A percentile compares a stretch with the other conserved stretches of the same genome.
Evolutionary conservation across 2,329 filamentous ascomycete species (phyloP).

Genomic region (Botryotinia calthae): DNA sequence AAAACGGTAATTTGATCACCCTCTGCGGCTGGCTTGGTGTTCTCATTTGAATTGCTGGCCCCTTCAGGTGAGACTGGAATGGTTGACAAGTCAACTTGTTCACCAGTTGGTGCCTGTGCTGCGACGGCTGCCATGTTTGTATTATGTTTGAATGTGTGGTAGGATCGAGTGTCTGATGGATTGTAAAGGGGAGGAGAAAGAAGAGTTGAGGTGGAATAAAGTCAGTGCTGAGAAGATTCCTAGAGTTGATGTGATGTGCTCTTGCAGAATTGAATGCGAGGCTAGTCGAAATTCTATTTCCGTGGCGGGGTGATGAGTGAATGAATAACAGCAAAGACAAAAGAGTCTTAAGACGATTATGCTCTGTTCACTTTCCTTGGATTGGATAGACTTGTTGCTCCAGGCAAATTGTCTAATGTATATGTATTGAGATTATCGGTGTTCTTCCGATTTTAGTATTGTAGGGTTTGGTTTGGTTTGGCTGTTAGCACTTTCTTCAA

Average conservation of each 20-base stretch:
- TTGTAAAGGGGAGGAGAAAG: neutral
- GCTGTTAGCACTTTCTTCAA: constrained; percentile 11
- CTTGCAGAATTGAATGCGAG: constrained; percentile 16
- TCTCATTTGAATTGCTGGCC: constrained; percentile 50
- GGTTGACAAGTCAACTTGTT: constrained; percentile 64
- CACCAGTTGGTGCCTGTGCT: constrained; percentile 26
- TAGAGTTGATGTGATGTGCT: constrained; percentile 14
- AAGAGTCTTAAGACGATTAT: neutral
- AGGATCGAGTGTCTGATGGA: constrained; percentile 13
- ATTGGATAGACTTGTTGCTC: constrained; percentile 14
- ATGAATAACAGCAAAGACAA: neutral
- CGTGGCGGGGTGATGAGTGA: constrained; percentile 16
- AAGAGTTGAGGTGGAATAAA: neutral
- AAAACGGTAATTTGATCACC: constrained; percentile 85
- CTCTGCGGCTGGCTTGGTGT: constrained; percentile 46
- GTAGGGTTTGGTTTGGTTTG: neutral
- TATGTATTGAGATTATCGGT: neutral
- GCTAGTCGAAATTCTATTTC: constrained; percentile 20
- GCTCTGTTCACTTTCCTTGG: neutral
- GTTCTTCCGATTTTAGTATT: neutral
- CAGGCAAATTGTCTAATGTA: constrained; percentile 14
- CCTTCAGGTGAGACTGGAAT: constrained; percentile 66
- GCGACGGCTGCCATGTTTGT: constrained; percentile 35
- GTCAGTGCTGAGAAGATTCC: constrained; percentile 8
- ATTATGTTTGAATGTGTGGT: neutral